Percentiles rank a stretch among this genome's conserved stretches.
These are phyloP conservation scores for Diplodia mutila DNA, from an alignment of 2,329 filamentous ascomycete genomes.

Conservation along the genomic window DNA sequence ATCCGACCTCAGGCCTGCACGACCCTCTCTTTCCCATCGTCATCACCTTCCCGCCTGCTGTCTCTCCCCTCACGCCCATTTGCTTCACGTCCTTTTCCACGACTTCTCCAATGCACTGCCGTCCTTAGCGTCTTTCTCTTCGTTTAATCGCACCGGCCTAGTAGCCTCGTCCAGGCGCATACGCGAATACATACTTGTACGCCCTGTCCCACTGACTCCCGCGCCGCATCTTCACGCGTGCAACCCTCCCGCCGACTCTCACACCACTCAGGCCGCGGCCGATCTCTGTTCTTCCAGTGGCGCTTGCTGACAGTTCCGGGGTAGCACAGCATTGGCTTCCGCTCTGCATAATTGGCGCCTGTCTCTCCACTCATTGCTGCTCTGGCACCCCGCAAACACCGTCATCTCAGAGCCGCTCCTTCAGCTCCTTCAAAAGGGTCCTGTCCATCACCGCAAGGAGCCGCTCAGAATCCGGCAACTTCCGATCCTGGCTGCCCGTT, in stretches of 20 bases:
- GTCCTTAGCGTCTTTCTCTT: not conserved
- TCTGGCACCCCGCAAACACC: constrained; percentile 2
- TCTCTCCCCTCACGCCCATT: too few species aligned
- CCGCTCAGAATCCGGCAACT: not conserved
- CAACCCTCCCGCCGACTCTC: constrained; percentile 9
- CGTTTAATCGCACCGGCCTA: not conserved
- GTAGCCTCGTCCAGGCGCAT: not conserved
- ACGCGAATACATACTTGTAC: constrained; percentile 4
- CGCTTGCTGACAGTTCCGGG: constrained; percentile 15
- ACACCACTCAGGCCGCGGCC: constrained; percentile 7
- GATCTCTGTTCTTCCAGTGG: not conserved
- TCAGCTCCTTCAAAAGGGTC: not conserved
- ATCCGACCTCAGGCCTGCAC: not conserved
- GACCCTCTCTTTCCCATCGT: not conserved
- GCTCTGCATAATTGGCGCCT: not conserved
- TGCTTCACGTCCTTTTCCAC: not conserved
- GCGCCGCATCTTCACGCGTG: constrained; percentile 16
- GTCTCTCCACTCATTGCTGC: constrained; percentile 9
- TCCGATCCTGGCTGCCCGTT: constrained; percentile 1
- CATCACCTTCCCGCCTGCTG: not conserved
- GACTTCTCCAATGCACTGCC: constrained; percentile 6
- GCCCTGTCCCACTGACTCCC: not conserved
- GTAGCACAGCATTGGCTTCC: constrained; percentile 13
- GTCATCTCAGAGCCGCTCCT: constrained; percentile 6
- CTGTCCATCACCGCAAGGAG: not conserved